Evolutionary conservation across 1,284 basidiomycete species (phyloP).

Genomic region (Ustilago tritici): DNA sequence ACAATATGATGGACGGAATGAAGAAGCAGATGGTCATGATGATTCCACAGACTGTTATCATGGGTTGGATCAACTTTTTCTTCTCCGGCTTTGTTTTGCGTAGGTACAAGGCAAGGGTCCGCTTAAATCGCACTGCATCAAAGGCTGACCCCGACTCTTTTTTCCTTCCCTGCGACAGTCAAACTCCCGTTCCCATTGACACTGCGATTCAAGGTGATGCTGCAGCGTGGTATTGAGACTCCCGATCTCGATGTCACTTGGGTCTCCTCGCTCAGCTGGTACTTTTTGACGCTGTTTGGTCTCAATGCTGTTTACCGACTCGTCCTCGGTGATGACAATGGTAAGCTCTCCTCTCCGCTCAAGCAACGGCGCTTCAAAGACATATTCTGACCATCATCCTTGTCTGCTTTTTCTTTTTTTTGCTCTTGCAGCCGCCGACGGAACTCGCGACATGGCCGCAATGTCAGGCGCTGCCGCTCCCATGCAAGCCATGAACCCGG

Average conservation of each 20-base stretch:
- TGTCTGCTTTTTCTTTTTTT: not conserved
- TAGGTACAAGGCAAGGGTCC: slow-evolving; percentile 69
- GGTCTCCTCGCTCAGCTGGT: slow-evolving; percentile 99
- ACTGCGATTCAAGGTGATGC: slow-evolving; percentile 97
- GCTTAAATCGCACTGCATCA: not conserved
- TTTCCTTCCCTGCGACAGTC: slow-evolving; percentile 70
- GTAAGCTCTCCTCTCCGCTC: slow-evolving; percentile 73
- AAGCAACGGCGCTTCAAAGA: not conserved
- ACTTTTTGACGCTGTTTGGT: slow-evolving; percentile 98
- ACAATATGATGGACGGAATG: slow-evolving; percentile 98
- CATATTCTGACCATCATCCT: too few species aligned
- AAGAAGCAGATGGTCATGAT: slow-evolving; percentile 92
- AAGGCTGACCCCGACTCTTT: not conserved
- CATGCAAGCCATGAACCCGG: slow-evolving; percentile 45
- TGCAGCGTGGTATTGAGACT: slow-evolving; percentile 94
- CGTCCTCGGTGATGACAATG: slow-evolving; percentile 89
- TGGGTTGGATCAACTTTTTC: slow-evolving; percentile 99
- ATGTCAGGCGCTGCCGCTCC: slow-evolving; percentile 56
- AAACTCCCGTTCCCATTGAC: slow-evolving; percentile 97
- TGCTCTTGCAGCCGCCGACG: slow-evolving; percentile 62
- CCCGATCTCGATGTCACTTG: slow-evolving; percentile 97
- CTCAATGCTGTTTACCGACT: slow-evolving; percentile 94
- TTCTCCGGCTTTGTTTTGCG: slow-evolving; percentile 98
- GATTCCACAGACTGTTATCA: slow-evolving; percentile 83
- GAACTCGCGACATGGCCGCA: slow-evolving; percentile 68